phyloP scores from a whole-genome alignment of 306 rosid species.

The Fragaria nilgerrensis region DNA sequence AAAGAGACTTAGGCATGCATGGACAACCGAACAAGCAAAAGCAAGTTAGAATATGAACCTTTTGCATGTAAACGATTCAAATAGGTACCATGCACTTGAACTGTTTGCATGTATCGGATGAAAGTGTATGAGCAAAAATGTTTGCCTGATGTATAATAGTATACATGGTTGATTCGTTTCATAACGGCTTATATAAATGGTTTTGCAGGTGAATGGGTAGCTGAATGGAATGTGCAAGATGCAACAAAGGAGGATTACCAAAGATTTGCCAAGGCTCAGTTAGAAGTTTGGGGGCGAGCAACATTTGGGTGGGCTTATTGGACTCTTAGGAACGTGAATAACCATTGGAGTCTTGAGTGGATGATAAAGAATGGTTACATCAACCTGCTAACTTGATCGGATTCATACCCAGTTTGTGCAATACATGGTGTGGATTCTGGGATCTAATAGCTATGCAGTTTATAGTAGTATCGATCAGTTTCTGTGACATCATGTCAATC shows the following conservation, averaged over 20 bases:
- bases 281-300: conserved; percentile 58
- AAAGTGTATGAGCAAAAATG: not conserved
- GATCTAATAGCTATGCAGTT: too few species aligned
- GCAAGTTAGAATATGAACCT: too few species aligned
- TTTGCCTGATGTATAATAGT: too few species aligned
- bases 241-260: conserved; percentile 58
- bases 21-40: too few species aligned
- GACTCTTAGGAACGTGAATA: conserved; percentile 61
- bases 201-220: conserved; percentile 71
- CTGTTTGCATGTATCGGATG: not conserved
- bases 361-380: conserved; percentile 69
- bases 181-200: not conserved
- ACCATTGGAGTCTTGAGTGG: conserved; percentile 75
- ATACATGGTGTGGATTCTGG: not conserved
- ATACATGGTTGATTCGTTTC: not conserved
- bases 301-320: conserved; percentile 87
- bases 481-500: too few species aligned
- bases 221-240: conserved; percentile 53
- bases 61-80: too few species aligned
- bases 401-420: not conserved
- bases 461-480: too few species aligned
- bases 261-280: conserved; percentile 57
- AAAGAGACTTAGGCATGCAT: too few species aligned
- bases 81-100: too few species aligned
- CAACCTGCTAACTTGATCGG: conserved; percentile 21